These are phyloP conservation scores for Vitis rotundifolia DNA, from an alignment of 164 flowering plant species.

Conservation along the genomic window DNA sequence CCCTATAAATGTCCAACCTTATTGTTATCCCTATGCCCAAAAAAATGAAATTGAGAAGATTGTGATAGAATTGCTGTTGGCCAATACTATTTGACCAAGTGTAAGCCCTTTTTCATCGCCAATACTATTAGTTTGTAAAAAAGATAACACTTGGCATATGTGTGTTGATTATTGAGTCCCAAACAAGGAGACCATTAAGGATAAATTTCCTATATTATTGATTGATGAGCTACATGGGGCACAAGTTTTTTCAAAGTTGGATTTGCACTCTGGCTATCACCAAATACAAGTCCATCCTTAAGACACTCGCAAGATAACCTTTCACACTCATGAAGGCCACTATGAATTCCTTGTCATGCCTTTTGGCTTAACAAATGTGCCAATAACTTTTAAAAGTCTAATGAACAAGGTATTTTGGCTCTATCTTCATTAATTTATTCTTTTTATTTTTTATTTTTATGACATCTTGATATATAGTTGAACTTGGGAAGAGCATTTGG, in stretches of 20 bases:
- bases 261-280: slow-evolving; percentile 6
- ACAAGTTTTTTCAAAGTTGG: too few relatives aligned
- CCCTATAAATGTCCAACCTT: background rate
- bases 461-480: slow-evolving; percentile 6
- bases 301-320: slow-evolving; percentile 7
- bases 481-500: background rate
- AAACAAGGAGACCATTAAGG: background rate
- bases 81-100: background rate
- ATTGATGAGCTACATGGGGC: too few relatives aligned
- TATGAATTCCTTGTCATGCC: slow-evolving; percentile 13
- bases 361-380: slow-evolving; percentile 13
- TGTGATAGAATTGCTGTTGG: background rate
- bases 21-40: background rate
- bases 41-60: slow-evolving; percentile 2
- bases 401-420: background rate
- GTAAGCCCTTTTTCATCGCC: background rate
- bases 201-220: too few relatives aligned
- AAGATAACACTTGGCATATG: background rate
- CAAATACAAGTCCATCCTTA: background rate
- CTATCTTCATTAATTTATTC: background rate
- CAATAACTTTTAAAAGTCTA: slow-evolving; percentile 2
- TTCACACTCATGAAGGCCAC: too few relatives aligned
- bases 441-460: slow-evolving; percentile 5
- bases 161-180: background rate
- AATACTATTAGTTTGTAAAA: background rate